These are phyloP conservation scores for Fraxinus quadrangulata DNA, from an alignment of 257 asterid genomes.

Conservation along the genomic window DNA sequence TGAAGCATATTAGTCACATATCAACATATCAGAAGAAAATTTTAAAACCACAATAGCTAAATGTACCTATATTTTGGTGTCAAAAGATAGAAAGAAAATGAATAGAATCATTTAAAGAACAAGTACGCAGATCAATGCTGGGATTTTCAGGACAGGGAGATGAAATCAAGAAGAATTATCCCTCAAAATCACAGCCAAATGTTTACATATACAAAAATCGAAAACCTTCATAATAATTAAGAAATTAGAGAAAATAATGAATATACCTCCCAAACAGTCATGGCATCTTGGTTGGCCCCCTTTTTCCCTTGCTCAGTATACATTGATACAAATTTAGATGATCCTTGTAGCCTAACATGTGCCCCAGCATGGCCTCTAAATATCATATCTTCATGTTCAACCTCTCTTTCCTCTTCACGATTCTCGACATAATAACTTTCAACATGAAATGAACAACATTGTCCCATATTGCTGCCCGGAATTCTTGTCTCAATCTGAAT, in stretches of 20 bases:
- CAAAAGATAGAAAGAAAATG: background rate
- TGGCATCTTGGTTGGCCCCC: slow-evolving; percentile 87
- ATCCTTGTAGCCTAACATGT: slow-evolving; percentile 64
- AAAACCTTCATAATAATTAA: background rate
- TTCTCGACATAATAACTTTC: slow-evolving; percentile 37
- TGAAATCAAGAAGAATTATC: background rate
- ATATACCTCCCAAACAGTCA: slow-evolving; percentile 96
- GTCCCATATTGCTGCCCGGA: slow-evolving; percentile 60
- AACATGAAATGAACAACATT: slow-evolving; percentile 75
- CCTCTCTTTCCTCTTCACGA: slow-evolving; percentile 33
- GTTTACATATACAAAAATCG: no score
- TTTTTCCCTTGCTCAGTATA: slow-evolving; percentile 72
- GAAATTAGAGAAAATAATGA: background rate
- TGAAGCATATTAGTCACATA: no score
- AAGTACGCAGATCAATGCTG: background rate
- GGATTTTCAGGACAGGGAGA: background rate
- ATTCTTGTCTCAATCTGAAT: slow-evolving; percentile 10
- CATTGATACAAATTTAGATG: slow-evolving; percentile 66
- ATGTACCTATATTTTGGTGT: background rate
- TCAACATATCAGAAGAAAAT: background rate
- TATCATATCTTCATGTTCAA: slow-evolving; percentile 36
- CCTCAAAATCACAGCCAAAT: background rate
- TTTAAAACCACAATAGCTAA: background rate
- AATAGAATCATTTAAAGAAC: background rate
- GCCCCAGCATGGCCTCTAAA: slow-evolving; percentile 71